These are phyloP conservation scores for Monosporozyma servazzii DNA, from an alignment of 805 yeast genomes.

Conservation along the genomic window DNA sequence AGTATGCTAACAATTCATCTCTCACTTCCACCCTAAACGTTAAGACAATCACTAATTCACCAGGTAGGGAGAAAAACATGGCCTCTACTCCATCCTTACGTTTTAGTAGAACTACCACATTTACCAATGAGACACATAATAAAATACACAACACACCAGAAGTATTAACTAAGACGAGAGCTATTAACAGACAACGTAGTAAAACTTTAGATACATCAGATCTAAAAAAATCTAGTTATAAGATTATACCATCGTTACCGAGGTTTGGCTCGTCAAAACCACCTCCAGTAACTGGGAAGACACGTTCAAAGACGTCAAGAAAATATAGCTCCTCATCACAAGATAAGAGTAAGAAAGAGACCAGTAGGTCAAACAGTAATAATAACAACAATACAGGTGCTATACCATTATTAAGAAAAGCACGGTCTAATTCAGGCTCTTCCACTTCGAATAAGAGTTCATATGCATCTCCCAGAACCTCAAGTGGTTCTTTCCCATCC, in stretches of 20 bases:
- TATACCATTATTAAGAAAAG: neutral
- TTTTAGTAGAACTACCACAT: neutral
- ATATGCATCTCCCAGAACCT: conserved; percentile 3
- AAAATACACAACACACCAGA: neutral
- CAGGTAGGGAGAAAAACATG: neutral
- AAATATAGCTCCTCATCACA: conserved; percentile 2
- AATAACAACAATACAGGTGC: neutral
- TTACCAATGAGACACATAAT: neutral
- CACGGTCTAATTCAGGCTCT: conserved; percentile 1
- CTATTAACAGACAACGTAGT: conserved; percentile 22
- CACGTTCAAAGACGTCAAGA: conserved; percentile 1
- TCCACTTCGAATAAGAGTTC: conserved; percentile 1
- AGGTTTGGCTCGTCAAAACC: conserved; percentile 3
- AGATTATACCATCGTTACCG: neutral
- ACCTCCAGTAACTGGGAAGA: conserved; percentile 5
- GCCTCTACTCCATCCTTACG: neutral
- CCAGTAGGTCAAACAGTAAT: neutral
- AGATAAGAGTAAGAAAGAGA: neutral
- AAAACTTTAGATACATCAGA: conserved; percentile 26
- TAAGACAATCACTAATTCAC: neutral
- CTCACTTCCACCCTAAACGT: neutral
- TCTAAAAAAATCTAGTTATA: conserved; percentile 4
- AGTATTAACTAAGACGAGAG: neutral
- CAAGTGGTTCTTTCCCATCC: conserved; percentile 2
- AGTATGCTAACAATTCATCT: neutral